Percentiles rank a stretch among this genome's conserved stretches.
These are phyloP conservation scores for Backusella macrospora DNA, from an alignment of 192 early-diverging fungal species.

Conservation along the genomic window DNA sequence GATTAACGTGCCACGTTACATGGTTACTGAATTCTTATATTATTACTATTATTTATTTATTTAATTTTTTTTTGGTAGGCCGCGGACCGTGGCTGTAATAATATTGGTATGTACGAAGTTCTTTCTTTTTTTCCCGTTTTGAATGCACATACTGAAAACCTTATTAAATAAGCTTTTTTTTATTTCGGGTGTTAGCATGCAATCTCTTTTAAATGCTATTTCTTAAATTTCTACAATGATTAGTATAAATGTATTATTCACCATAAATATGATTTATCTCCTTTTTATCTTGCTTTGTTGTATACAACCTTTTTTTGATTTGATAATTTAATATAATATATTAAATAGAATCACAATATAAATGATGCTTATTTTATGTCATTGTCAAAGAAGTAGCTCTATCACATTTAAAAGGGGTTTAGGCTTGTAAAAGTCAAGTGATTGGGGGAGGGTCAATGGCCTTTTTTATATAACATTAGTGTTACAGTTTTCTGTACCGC, in stretches of 20 bases:
- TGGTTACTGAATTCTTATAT: neutral
- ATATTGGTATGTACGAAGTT: neutral
- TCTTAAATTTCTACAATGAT: neutral
- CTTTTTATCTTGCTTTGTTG: neutral
- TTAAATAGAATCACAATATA: neutral
- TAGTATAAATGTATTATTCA: neutral
- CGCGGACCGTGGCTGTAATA: neutral
- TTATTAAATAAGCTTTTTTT: conserved; percentile 6
- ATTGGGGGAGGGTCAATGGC: neutral
- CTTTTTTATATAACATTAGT: conserved; percentile 13
- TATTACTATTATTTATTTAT: no score
- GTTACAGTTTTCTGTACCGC: neutral
- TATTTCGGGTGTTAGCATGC: neutral
- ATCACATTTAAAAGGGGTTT: neutral
- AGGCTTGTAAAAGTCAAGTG: neutral
- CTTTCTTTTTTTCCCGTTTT: neutral
- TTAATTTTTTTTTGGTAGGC: conserved; percentile 2
- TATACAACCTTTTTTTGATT: neutral
- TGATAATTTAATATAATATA: neutral
- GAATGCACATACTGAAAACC: neutral
- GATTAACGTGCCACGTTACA: conserved; percentile 13
- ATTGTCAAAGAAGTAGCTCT: neutral
- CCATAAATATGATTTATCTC: neutral
- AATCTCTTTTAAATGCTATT: neutral
- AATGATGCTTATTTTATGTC: neutral